Evolutionary conservation across 108 stramenopile genomes (phyloP).

Genomic region (Conticribra weissflogii): DNA sequence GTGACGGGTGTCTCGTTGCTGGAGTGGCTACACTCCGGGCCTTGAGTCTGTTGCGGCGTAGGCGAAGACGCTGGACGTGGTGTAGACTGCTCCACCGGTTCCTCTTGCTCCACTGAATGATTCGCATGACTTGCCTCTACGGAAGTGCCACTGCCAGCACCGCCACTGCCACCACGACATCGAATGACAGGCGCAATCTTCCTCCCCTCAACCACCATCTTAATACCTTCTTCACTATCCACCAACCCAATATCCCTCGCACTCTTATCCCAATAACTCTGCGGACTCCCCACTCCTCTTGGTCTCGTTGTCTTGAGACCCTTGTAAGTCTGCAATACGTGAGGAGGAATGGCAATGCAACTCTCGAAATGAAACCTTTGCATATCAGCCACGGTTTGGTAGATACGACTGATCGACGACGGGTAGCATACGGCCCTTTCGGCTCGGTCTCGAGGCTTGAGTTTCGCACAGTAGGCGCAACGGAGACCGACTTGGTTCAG

Average conservation of each 20-base stretch:
- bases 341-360: constrained; percentile 75
- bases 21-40: too few species aligned
- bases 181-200: background rate
- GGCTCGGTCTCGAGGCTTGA: constrained; percentile 80
- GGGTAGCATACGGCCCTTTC: constrained; percentile 88
- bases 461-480: constrained; percentile 81
- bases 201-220: constrained; percentile 47
- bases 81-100: too few species aligned
- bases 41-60: too few species aligned
- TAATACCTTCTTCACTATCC: constrained; percentile 78
- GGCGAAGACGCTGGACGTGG: too few species aligned
- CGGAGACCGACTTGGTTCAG: constrained; percentile 85
- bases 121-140: too few species aligned
- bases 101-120: too few species aligned
- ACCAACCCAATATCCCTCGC: constrained; percentile 81
- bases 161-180: too few species aligned
- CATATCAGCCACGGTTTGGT: constrained; percentile 88
- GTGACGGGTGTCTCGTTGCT: background rate
- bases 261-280: constrained; percentile 86
- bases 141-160: too few species aligned
- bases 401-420: constrained; percentile 68
- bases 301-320: constrained; percentile 86
- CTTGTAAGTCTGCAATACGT: constrained; percentile 73
- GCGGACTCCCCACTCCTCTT: constrained; percentile 83
- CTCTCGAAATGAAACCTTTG: constrained; percentile 90